A percentile compares a stretch with the other conserved stretches of the same genome.
These are phyloP conservation scores for Paraglomus occultum DNA, from an alignment of 192 early-diverging fungal genomes.

Conservation along the genomic window DNA sequence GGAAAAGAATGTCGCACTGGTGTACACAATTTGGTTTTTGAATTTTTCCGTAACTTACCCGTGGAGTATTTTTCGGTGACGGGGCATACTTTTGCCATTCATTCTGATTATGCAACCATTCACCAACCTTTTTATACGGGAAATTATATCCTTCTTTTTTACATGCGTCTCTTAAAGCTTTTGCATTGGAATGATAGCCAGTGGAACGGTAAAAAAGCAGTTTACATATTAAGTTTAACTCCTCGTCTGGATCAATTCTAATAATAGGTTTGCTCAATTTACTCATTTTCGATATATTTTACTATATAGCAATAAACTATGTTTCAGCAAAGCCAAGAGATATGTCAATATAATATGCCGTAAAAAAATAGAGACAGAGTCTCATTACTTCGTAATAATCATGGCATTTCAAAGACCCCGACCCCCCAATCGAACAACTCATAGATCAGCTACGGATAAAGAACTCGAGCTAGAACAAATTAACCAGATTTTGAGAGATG, in stretches of 20 bases:
- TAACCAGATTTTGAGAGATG: conserved; percentile 7
- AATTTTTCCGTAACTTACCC: not conserved
- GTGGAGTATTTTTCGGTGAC: not conserved
- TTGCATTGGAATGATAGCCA: conserved; percentile 2
- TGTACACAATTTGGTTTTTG: conserved; percentile 5
- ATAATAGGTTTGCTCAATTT: conserved; percentile 7
- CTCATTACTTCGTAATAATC: too few species aligned
- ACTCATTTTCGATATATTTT: conserved; percentile 16
- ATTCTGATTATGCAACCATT: not conserved
- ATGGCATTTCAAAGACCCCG: conserved; percentile 5
- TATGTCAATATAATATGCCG: conserved; percentile 14
- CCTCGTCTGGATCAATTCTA: not conserved
- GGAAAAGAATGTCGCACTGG: not conserved
- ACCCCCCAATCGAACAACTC: too few species aligned
- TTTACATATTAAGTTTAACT: conserved; percentile 1
- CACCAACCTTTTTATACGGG: conserved; percentile 11
- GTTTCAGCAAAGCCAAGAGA: conserved; percentile 10
- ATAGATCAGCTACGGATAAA: conserved; percentile 5
- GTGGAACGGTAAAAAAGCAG: not conserved
- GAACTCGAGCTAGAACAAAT: conserved; percentile 22
- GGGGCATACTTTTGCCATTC: conserved; percentile 3
- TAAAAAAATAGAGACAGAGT: too few species aligned
- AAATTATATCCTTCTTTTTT: conserved; percentile 2
- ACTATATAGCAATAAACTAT: too few species aligned
- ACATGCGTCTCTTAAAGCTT: conserved; percentile 11